Conservation (phyloP, 495 filamentous ascomycete species). For the Pyrenula massariospora region DNA sequence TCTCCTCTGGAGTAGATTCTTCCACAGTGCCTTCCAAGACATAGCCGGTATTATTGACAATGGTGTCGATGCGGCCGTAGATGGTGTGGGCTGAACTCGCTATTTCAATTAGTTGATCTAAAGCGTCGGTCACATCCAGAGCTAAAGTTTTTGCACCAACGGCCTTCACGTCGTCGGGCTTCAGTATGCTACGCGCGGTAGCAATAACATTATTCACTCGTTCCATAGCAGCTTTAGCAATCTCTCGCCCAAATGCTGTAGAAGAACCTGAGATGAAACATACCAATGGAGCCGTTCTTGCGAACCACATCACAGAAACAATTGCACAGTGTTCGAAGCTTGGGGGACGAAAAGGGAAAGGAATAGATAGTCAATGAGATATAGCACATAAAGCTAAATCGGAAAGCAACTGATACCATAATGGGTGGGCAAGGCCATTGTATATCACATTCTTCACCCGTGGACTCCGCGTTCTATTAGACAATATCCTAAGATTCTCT, state of each 20-base stretch:
- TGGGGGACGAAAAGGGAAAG: no score
- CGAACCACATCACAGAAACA: no score
- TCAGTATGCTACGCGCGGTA: constrained; percentile 14
- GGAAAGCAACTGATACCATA: no score
- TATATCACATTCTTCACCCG: no score
- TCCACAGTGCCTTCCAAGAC: constrained; percentile 29
- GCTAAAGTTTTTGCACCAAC: constrained; percentile 23
- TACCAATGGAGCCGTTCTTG: no score
- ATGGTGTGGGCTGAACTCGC: constrained; percentile 16
- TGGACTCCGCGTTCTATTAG: no score
- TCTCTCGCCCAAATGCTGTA: constrained; percentile 24
- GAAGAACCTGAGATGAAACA: constrained; percentile 37
- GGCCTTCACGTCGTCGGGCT: constrained; percentile 18
- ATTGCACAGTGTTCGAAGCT: no score
- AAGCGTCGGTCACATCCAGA: constrained; percentile 22
- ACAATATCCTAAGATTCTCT: no score
- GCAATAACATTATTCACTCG: constrained; percentile 30
- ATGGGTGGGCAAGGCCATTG: no score
- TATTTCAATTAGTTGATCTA: constrained; percentile 11
- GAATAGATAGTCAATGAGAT: no score
- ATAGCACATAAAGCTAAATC: no score
- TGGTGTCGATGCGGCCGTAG: constrained; percentile 32
- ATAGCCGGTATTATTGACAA: constrained; percentile 38
- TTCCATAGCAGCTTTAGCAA: constrained; percentile 21
- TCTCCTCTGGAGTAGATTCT: constrained; percentile 16